Percentiles rank a stretch among this genome's conserved stretches.
phyloP scores from a whole-genome alignment of 2,329 filamentous ascomycete species.

The Celoporthe dispersa region DNA sequence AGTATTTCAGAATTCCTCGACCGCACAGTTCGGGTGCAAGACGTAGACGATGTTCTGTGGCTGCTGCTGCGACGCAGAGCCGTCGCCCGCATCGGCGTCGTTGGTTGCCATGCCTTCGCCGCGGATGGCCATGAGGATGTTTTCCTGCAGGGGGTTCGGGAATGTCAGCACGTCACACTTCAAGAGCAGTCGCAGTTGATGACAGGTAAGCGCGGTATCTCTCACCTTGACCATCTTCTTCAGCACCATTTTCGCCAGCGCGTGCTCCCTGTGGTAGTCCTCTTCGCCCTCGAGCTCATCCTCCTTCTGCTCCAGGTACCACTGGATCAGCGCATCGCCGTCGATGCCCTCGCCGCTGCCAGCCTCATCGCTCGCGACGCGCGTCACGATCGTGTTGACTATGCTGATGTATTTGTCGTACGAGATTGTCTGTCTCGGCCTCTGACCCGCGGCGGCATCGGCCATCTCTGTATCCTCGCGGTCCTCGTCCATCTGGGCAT shows the following conservation, averaged over 20 bases:
- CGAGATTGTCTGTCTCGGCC: conserved; percentile 82
- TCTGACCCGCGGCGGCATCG: conserved; percentile 23
- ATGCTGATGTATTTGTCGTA: conserved; percentile 95
- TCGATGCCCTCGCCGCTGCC: conserved; percentile 80
- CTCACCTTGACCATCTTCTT: conserved; percentile 95
- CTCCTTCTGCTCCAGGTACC: conserved; percentile 94
- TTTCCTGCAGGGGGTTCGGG: conserved; percentile 63
- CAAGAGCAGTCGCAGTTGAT: not conserved
- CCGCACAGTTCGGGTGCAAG: conserved; percentile 89
- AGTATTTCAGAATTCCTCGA: conserved; percentile 63
- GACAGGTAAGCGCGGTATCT: conserved; percentile 27
- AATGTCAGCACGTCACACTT: conserved; percentile 36
- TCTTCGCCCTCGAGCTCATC: conserved; percentile 80
- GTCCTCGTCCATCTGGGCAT: conserved; percentile 47
- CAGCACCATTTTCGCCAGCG: conserved; percentile 80
- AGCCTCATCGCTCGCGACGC: conserved; percentile 81
- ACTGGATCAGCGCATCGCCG: conserved; percentile 78
- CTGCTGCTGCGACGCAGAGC: conserved; percentile 45
- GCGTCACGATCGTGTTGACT: conserved; percentile 81
- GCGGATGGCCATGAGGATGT: conserved; percentile 82
- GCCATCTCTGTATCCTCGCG: conserved; percentile 42
- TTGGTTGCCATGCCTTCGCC: conserved; percentile 61
- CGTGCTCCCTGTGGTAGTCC: conserved; percentile 75
- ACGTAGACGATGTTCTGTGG: conserved; percentile 73
- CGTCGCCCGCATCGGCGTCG: conserved; percentile 47